These are phyloP conservation scores for Dioszegia aurantiaca DNA, from an alignment of 768 basidiomycete genomes.

Conservation along the genomic window DNA sequence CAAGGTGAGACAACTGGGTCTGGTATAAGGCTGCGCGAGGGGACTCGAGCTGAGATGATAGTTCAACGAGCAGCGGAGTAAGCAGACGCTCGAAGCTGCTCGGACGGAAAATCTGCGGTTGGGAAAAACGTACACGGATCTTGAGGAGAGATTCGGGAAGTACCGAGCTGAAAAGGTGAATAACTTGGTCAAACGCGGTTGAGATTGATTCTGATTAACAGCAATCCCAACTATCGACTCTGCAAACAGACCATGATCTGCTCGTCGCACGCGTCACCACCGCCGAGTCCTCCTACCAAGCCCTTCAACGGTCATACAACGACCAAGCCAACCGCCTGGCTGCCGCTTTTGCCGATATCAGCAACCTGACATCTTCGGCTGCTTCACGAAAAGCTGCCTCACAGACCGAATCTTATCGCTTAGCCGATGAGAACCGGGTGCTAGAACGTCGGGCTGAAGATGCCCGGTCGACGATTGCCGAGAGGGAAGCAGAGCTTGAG, in stretches of 20 bases:
- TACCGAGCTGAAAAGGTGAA: conserved; percentile 68
- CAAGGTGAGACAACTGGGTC: conserved; percentile 57
- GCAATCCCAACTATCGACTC: conserved; percentile 63
- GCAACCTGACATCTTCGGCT: conserved; percentile 70
- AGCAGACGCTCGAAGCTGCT: conserved; percentile 75
- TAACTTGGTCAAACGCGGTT: neutral
- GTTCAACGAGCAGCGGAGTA: conserved; percentile 82
- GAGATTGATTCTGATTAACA: conserved; percentile 55
- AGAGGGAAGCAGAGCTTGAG: conserved; percentile 79
- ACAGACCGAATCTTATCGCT: conserved; percentile 68
- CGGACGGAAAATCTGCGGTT: conserved; percentile 72
- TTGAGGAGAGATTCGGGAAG: conserved; percentile 77
- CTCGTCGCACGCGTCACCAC: conserved; percentile 67
- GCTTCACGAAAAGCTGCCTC: conserved; percentile 84
- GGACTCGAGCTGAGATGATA: conserved; percentile 48
- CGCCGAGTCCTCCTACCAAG: conserved; percentile 66
- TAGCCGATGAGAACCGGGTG: conserved; percentile 72
- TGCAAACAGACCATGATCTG: conserved; percentile 75
- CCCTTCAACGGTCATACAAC: conserved; percentile 69
- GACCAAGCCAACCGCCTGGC: conserved; percentile 72
- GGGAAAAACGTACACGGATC: conserved; percentile 64
- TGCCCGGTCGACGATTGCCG: conserved; percentile 74
- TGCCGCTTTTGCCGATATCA: conserved; percentile 70
- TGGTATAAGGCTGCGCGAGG: neutral
- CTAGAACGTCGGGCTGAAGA: conserved; percentile 86